Conservation (phyloP, 2,329 filamentous ascomycete genomes). For the Diplocarpon mali region DNA sequence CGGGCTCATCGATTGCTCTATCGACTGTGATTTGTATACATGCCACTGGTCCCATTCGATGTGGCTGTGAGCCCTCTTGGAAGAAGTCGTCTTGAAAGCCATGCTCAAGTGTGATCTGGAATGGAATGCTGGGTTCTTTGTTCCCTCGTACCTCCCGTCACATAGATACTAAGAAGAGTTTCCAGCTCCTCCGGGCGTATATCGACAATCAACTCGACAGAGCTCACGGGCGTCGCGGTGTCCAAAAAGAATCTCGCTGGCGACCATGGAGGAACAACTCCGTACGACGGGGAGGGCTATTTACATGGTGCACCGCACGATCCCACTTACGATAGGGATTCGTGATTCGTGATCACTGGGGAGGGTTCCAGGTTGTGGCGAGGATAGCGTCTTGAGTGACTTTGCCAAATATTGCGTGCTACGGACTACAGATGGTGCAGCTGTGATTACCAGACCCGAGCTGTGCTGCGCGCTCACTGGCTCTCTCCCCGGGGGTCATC, state of each 20-base stretch:
- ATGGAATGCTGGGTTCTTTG: background rate
- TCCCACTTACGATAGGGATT: slow-evolving; percentile 3
- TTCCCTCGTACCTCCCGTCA: background rate
- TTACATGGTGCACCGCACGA: background rate
- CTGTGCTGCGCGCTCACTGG: too few species aligned
- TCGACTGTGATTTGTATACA: slow-evolving; percentile 15
- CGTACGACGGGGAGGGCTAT: background rate
- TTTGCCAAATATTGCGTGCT: slow-evolving; percentile 5
- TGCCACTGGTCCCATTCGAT: slow-evolving; percentile 4
- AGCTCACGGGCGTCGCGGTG: background rate
- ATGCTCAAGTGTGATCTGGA: background rate
- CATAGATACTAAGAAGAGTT: background rate
- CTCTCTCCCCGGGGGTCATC: too few species aligned
- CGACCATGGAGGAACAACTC: background rate
- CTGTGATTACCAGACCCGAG: too few species aligned
- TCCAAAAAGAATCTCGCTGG: background rate
- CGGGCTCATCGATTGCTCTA: slow-evolving; percentile 15
- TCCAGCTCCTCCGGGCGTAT: background rate
- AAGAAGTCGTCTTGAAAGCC: background rate
- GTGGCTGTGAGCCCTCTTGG: background rate
- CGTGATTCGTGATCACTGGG: background rate
- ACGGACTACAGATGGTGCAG: background rate
- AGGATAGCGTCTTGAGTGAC: slow-evolving; percentile 1
- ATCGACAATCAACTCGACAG: background rate
- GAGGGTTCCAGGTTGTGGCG: background rate